Percentiles rank a stretch among this genome's conserved stretches.
Evolutionary conservation across 2,329 filamentous ascomycete species (phyloP).

Genomic region (Penicillium paneum): DNA sequence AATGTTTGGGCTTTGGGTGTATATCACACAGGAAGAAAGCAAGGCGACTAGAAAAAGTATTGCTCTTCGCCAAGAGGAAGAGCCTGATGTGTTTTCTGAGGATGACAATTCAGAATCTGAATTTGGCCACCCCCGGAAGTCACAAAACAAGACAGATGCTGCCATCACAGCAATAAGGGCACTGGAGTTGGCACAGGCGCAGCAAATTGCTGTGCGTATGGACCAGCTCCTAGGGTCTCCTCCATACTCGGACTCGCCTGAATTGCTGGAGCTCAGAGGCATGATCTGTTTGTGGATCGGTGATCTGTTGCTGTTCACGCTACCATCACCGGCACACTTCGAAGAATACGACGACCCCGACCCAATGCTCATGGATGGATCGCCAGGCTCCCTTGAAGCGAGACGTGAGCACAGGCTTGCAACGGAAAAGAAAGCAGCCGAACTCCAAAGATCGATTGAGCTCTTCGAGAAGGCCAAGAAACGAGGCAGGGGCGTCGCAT

Average conservation of each 20-base stretch:
- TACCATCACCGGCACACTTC: constrained; percentile 22
- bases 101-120: constrained; percentile 31
- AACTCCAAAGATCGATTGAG: constrained; percentile 33
- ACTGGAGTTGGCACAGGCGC: constrained; percentile 58
- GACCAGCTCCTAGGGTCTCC: constrained; percentile 66
- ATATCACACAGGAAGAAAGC: constrained; percentile 64
- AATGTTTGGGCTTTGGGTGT: constrained; percentile 77
- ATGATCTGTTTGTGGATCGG: constrained; percentile 73
- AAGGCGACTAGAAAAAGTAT: constrained; percentile 44
- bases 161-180: constrained; percentile 41
- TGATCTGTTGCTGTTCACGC: constrained; percentile 55
- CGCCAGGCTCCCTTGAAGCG: constrained; percentile 28
- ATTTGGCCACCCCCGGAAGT: constrained; percentile 13
- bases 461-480: constrained; percentile 36
- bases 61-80: constrained; percentile 23
- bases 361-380: constrained; percentile 19
- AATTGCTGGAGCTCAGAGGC: constrained; percentile 67
- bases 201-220: constrained; percentile 64
- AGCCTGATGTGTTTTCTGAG: constrained; percentile 29
- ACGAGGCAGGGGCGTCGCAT: constrained; percentile 31
- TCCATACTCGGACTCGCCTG: constrained; percentile 66
- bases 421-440: constrained; percentile 32
- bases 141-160: constrained; percentile 37
- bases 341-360: constrained; percentile 16
- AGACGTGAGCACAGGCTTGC: constrained; percentile 34